Percentiles rank a stretch among this genome's conserved stretches.
Conservation (phyloP, 257 asterid species). For the Salvia hispanica region DNA sequence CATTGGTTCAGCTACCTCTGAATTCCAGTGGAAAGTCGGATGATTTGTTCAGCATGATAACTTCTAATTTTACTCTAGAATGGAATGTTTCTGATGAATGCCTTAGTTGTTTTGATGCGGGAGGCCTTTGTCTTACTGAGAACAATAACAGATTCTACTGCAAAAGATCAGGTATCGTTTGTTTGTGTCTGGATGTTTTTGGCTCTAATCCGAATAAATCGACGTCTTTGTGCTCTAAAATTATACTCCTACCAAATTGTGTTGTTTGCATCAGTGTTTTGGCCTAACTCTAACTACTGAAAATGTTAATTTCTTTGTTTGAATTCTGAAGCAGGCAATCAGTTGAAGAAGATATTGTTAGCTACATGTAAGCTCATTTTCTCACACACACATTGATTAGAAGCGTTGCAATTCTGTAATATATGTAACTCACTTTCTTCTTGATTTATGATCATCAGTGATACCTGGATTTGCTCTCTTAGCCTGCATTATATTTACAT, state of each 20-base stretch:
- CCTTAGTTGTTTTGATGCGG: conserved; percentile 32
- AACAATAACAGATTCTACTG: conserved; percentile 23
- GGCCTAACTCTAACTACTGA: conserved; percentile 2
- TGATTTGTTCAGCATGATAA: conserved; percentile 19
- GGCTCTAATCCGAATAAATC: neutral
- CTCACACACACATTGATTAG: neutral
- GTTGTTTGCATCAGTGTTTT: neutral
- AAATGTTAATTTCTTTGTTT: neutral
- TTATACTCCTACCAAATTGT: neutral
- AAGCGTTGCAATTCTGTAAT: neutral
- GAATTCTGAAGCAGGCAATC: conserved; percentile 18
- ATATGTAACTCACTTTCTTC: neutral
- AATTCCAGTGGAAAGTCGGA: neutral
- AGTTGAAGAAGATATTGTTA: conserved; percentile 4
- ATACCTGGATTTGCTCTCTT: conserved; percentile 32
- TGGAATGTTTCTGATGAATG: conserved; percentile 44
- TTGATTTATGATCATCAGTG: conserved; percentile 34
- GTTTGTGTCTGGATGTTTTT: too few relatives aligned
- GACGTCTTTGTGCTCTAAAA: neutral
- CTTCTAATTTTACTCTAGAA: conserved; percentile 32
- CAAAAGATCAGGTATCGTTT: conserved; percentile 31
- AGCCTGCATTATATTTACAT: conserved; percentile 9
- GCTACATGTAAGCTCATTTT: conserved; percentile 27
- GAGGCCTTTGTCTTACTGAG: conserved; percentile 42
- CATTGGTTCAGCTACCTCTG: conserved; percentile 31